These are phyloP conservation scores for Fonsecaea pedrosoi DNA, from an alignment of 2,329 filamentous ascomycete genomes.

Conservation along the genomic window DNA sequence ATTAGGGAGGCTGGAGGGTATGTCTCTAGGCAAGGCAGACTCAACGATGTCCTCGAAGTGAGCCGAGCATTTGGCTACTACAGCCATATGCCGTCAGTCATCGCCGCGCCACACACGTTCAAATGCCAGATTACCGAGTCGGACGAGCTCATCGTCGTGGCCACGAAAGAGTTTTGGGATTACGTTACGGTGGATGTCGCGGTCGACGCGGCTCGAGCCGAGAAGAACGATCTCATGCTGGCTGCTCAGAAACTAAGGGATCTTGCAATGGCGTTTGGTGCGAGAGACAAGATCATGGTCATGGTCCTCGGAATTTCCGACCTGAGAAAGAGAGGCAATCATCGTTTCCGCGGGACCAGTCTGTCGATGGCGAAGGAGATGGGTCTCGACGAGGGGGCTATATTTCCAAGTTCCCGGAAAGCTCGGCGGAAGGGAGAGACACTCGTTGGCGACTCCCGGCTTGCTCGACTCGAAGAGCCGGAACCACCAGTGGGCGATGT, in stretches of 20 bases:
- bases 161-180: conserved; percentile 93
- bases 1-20: conserved; percentile 95
- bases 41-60: conserved; percentile 90
- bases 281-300: conserved; percentile 95
- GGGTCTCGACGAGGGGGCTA: conserved; percentile 65
- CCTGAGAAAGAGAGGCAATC: conserved; percentile 82
- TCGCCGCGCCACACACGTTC: conserved; percentile 84
- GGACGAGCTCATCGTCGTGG: conserved; percentile 91
- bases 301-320: conserved; percentile 97
- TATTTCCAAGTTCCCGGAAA: conserved; percentile 68
- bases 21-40: conserved; percentile 89
- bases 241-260: conserved; percentile 94
- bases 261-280: conserved; percentile 92
- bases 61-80: conserved; percentile 95
- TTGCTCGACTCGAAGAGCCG: conserved; percentile 88
- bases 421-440: conserved; percentile 62
- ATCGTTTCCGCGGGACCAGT: conserved; percentile 76
- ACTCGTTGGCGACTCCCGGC: conserved; percentile 76
- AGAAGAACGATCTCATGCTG: conserved; percentile 88
- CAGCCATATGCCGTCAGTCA: conserved; percentile 88
- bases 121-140: conserved; percentile 81
- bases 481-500: conserved; percentile 89
- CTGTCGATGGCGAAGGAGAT: conserved; percentile 83
- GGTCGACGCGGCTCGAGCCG: conserved; percentile 86
- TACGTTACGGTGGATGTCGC: conserved; percentile 88